These are phyloP conservation scores for Metarhizium rileyi DNA, from an alignment of 2,329 filamentous ascomycete genomes.

Conservation along the genomic window DNA sequence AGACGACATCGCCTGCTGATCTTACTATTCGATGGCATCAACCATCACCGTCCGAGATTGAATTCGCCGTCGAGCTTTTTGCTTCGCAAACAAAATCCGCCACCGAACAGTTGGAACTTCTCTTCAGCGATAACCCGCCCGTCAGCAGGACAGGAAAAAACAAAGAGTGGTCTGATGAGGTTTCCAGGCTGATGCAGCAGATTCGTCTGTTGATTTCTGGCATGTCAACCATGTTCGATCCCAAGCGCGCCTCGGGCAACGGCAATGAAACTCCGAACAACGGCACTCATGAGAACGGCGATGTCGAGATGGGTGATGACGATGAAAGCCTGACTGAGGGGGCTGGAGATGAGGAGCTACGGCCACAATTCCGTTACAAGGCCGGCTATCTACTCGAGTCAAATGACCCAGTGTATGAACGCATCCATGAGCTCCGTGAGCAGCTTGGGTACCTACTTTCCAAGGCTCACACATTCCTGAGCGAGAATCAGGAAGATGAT, in stretches of 20 bases:
- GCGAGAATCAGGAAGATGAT: conserved; percentile 81
- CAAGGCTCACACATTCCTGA: conserved; percentile 74
- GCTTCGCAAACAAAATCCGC: conserved; percentile 73
- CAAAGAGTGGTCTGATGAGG: conserved; percentile 98
- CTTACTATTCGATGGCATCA: conserved; percentile 88
- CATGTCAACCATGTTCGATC: conserved; percentile 81
- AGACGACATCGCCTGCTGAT: conserved; percentile 60
- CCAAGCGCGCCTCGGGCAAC: conserved; percentile 54
- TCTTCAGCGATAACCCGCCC: conserved; percentile 73
- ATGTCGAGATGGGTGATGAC: conserved; percentile 34
- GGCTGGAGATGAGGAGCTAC: conserved; percentile 70
- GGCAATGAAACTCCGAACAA: conserved; percentile 33
- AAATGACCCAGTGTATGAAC: conserved; percentile 50
- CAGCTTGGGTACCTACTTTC: conserved; percentile 73
- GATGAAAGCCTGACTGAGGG: conserved; percentile 51
- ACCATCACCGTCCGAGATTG: conserved; percentile 67
- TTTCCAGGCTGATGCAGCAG: conserved; percentile 80
- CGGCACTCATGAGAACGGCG: conserved; percentile 43
- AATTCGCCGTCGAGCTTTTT: conserved; percentile 84
- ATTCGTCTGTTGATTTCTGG: conserved; percentile 84
- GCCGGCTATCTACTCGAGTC: conserved; percentile 70
- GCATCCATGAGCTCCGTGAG: conserved; percentile 73
- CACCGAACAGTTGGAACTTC: conserved; percentile 59
- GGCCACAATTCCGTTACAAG: conserved; percentile 79
- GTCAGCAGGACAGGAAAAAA: conserved; percentile 90